A percentile compares a stretch with the other conserved stretches of the same genome.
Evolutionary conservation across 345 rosid species (phyloP).

Genomic region (Corchorus olitorius): DNA sequence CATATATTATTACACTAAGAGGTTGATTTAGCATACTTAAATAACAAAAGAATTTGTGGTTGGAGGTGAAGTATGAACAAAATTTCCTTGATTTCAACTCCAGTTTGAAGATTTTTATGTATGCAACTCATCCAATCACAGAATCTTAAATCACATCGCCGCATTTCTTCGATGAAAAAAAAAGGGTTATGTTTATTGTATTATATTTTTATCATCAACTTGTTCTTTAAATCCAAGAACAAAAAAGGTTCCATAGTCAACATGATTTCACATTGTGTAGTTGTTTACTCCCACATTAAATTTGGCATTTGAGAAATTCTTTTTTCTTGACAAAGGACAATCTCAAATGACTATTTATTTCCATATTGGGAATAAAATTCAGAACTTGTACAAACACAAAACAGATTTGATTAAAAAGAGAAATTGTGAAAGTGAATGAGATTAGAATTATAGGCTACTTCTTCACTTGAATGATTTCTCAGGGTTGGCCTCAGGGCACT

Average conservation of each 20-base stretch:
- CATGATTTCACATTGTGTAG: neutral
- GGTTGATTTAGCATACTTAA: neutral
- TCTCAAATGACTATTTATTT: neutral
- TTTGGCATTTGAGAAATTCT: neutral
- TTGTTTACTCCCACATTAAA: neutral
- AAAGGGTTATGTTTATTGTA: neutral
- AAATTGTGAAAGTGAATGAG: no score
- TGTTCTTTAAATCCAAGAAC: neutral
- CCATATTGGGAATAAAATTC: neutral
- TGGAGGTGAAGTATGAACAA: neutral
- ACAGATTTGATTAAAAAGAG: no score
- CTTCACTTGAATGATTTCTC: no score
- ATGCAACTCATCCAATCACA: neutral
- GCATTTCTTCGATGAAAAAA: neutral
- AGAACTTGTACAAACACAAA: neutral
- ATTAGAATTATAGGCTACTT: no score
- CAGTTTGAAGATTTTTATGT: neutral
- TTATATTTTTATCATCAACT: neutral
- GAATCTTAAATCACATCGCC: conserved; percentile 10
- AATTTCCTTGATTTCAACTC: neutral
- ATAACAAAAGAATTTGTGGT: neutral
- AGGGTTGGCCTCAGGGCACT: no score
- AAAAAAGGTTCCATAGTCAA: neutral
- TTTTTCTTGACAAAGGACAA: neutral
- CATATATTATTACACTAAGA: neutral